Evolutionary conservation across 768 basidiomycete genomes (phyloP), one percentile per base, ranked within the genome.

Genomic region (Trametes cingulata): DNA sequence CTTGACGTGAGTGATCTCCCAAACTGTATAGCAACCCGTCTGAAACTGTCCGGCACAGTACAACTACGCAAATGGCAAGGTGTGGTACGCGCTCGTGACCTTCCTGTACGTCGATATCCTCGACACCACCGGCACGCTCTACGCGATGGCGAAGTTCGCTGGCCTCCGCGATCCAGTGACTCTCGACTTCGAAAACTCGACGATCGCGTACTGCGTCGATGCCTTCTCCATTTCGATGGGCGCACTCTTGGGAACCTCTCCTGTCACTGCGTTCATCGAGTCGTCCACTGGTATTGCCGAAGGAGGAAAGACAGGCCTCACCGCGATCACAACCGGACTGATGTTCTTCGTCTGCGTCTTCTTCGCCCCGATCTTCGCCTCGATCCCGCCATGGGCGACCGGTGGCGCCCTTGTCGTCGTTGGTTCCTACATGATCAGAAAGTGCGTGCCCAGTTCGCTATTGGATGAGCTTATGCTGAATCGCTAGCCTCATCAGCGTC

Each of bases 81-180:
- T 93, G 24, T 94, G 92, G 92, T 91, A 93, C 71, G 92, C 92
- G 6, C 79, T 94, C 25, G 76, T 92, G 70, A 94, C 92, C 0
- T 92, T 95, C 84, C 83, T 95, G 55, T 94, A 93, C 70, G 92
- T 94, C 66, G 90, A 91, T 73, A 90, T 93, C 63, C 81, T 91
- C 67, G 88, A 78, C 58, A 79, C 76, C 27, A 80, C 77, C 55
- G 88, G 92, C 68, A 93, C 92, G 9, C 77, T 95, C 4, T 93
- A 93, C 71, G 88, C 92, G 39, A 93, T 95, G 92, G 90, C 91
- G 53, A 92, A 90, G 71, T 93, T 93, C 63, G 91, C 92, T 6
- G 90, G 90, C n/a, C 80, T 95, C 1, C 90, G 90, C 47, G 87
- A 93, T 68, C 87, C 87, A 1, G 83, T 90, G 14, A 93, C 91